Evolutionary conservation across 139 green algal species (phyloP), one percentile per base, ranked within the genome.

Genomic region (Spirogloea muscicola): DNA sequence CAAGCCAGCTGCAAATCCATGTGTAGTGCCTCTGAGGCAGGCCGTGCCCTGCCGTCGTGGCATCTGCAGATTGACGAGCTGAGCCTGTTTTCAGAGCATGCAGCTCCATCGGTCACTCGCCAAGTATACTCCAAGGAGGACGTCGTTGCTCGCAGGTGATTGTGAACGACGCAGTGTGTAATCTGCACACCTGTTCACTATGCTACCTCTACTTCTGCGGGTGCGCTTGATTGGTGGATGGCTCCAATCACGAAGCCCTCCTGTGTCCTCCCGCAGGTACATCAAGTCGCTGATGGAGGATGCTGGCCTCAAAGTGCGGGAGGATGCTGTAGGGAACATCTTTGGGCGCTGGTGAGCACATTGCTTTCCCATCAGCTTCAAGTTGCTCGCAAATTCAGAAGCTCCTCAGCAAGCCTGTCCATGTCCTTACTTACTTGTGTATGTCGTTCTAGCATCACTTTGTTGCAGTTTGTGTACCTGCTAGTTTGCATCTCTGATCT

Each of bases 251-350:
- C n/a, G n/a, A n/a, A n/a, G n/a, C n/a, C 25, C 13, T 58, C 60
- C 60, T 69, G 9, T 6, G 25, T 9, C 18, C 13, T 29, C 13
- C 13, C 60, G 58, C 80, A 92, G 86, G 18, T 97, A 93, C 49
- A 85, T 96, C 1, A 94, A 91, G 63, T 41, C 82, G 1, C 80
- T 96, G 0, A 97, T 98, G 92, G 27, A 2, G 0, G 78, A 88
- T 0, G 84, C 84, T 31, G 85, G 85, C 1, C 72, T 95, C 55
- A 46, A 36, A 1, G 74, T 95, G 2, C 70, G 86, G 37, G 89
- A 96, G 60, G 93, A 98, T 73, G 49, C 85, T 0, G 87, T 98
- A 68, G 93, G 93, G 31, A 96, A 93, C 83, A 96, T 98, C 13
- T 96, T 88, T 61, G 93, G 91, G 3, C 70, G 80, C 0, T 91